A percentile compares a stretch with the other conserved stretches of the same genome.
These are phyloP conservation scores for Paraurostyla sp. DNA, from an alignment of 73 alveolate species.

Conservation along the genomic window DNA sequence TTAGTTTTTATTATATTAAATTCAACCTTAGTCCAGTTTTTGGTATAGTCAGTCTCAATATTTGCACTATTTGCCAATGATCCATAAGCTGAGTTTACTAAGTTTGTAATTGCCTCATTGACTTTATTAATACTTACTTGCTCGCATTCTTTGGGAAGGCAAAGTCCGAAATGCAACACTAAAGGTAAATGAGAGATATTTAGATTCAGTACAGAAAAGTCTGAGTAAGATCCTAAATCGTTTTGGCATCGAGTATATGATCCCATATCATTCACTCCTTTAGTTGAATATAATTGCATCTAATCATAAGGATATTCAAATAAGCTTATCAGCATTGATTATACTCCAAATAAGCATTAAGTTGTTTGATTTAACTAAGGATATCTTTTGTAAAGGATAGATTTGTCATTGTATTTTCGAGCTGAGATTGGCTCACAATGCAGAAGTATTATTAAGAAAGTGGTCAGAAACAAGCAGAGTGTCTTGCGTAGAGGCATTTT, in stretches of 20 bases:
- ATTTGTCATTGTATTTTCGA: constrained; percentile 16
- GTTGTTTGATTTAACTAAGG: constrained; percentile 19
- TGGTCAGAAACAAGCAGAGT: no score
- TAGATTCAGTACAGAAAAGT: constrained; percentile 19
- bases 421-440: no score
- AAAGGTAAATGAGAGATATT: constrained; percentile 41
- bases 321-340: constrained; percentile 22
- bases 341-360: background rate
- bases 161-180: constrained; percentile 30
- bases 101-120: background rate
- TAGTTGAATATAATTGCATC: constrained; percentile 10
- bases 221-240: constrained; percentile 6
- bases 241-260: constrained; percentile 4
- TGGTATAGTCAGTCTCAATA: constrained; percentile 18
- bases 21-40: constrained; percentile 7
- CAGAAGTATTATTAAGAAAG: no score
- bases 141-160: constrained; percentile 54
- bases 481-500: no score
- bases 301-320: constrained; percentile 33
- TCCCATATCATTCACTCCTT: constrained; percentile 22
- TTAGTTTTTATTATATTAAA: background rate
- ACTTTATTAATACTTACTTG: background rate
- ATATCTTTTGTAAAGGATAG: constrained; percentile 28
- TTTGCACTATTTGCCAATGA: background rate
- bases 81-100: background rate